phyloP scores from a whole-genome alignment of 2,329 filamentous ascomycete genomes.

The Fusarium mangiferae region DNA sequence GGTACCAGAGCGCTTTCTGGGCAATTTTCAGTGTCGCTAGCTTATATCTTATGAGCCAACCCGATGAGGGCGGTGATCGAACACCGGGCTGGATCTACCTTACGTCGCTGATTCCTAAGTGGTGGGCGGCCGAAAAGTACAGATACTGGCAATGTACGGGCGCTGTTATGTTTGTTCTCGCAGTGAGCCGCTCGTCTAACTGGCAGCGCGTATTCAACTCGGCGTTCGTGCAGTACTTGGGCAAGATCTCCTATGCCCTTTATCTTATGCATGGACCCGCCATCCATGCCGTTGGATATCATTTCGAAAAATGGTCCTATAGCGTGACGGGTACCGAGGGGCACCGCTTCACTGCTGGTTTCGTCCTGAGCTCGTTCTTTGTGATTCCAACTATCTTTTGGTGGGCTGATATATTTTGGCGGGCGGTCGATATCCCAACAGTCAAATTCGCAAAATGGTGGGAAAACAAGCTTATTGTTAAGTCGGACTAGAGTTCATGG shows the following conservation, averaged over 20 bases:
- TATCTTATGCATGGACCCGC: constrained; percentile 71
- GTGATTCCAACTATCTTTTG: constrained; percentile 64
- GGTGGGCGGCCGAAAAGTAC: constrained; percentile 60
- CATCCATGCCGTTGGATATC: constrained; percentile 64
- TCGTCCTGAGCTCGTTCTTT: constrained; percentile 58
- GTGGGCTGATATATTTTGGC: constrained; percentile 66
- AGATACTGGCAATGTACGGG: constrained; percentile 68
- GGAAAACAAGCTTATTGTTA: constrained; percentile 56
- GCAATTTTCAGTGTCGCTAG: constrained; percentile 56
- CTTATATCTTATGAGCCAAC: constrained; percentile 61
- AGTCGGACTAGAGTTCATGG: constrained; percentile 36
- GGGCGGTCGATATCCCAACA: constrained; percentile 64
- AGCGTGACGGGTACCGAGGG: constrained; percentile 59
- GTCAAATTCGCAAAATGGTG: constrained; percentile 68
- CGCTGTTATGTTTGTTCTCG: constrained; percentile 62
- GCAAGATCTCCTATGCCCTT: constrained; percentile 68
- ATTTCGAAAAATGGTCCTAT: constrained; percentile 61
- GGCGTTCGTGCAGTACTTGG: constrained; percentile 64
- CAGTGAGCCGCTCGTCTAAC: constrained; percentile 57
- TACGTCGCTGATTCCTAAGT: constrained; percentile 58
- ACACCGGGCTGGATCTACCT: constrained; percentile 65
- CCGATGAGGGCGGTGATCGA: constrained; percentile 53
- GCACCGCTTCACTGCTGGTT: constrained; percentile 57
- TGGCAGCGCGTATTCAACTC: constrained; percentile 64
- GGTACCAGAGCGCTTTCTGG: constrained; percentile 49